Evolutionary conservation across 768 basidiomycete species (phyloP).

Genomic region (Hypholoma sublateritium): DNA sequence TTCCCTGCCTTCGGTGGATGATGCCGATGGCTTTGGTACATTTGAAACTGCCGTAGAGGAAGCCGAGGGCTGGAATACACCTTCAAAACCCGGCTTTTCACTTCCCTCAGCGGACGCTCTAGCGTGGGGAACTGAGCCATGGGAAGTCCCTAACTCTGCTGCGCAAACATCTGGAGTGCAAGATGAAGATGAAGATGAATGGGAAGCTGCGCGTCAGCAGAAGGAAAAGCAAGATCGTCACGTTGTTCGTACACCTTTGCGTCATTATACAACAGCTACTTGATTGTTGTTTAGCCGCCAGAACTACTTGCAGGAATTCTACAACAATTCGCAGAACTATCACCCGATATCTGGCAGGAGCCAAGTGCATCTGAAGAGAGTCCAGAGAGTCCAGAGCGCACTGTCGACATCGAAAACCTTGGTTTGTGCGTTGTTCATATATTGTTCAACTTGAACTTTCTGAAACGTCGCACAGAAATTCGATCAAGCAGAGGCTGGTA

Average conservation of each 20-base stretch:
- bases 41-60: constrained; percentile 50
- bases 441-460: neutral
- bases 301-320: constrained; percentile 62
- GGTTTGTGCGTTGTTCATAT: constrained; percentile 53
- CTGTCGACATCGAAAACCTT: constrained; percentile 39
- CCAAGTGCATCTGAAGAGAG: constrained; percentile 2
- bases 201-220: constrained; percentile 60
- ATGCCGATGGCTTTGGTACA: constrained; percentile 57
- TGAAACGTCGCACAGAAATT: constrained; percentile 30
- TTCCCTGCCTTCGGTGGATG: constrained; percentile 22
- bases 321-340: constrained; percentile 49
- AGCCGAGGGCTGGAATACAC: constrained; percentile 36
- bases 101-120: constrained; percentile 22
- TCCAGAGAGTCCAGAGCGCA: constrained; percentile 24
- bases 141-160: constrained; percentile 30
- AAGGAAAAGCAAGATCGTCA: constrained; percentile 60
- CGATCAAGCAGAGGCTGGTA: constrained; percentile 41
- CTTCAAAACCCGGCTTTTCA: constrained; percentile 25
- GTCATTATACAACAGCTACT: constrained; percentile 17
- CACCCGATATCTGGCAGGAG: constrained; percentile 53
- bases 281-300: constrained; percentile 52
- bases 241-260: constrained; percentile 52
- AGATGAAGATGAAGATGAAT: constrained; percentile 53
- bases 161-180: constrained; percentile 11
- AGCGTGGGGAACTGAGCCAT: constrained; percentile 41